Conservation (phyloP, 305 asterid species). For the Euphrasia arctica region DNA sequence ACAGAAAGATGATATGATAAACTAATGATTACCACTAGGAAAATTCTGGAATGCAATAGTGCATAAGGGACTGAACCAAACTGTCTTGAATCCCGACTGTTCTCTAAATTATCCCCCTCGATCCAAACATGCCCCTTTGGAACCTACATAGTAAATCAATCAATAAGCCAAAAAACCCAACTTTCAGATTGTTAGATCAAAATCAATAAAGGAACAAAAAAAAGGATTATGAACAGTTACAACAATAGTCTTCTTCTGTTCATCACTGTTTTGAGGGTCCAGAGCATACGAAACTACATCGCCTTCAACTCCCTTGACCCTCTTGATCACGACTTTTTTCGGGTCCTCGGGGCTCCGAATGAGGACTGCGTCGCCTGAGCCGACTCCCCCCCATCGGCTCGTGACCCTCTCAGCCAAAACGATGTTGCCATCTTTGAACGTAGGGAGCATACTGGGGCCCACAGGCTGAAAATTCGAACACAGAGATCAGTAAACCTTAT, state of each 20-base stretch:
- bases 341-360: constrained; percentile 47
- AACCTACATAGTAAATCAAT: constrained; percentile 35
- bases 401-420: constrained; percentile 55
- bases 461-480: too few relatives aligned
- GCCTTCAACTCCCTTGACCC: constrained; percentile 65
- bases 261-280: constrained; percentile 33
- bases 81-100: too few relatives aligned
- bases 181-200: too few relatives aligned
- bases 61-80: constrained; percentile 60
- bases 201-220: too few relatives aligned
- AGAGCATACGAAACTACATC: constrained; percentile 46
- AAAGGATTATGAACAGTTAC: constrained; percentile 33
- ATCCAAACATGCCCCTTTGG: constrained; percentile 90
- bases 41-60: constrained; percentile 52
- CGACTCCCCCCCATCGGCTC: constrained; percentile 47
- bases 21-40: constrained; percentile 45
- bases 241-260: constrained; percentile 37
- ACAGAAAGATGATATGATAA: neutral
- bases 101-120: constrained; percentile 38
- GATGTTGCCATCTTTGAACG: constrained; percentile 44
- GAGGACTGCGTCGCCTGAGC: constrained; percentile 61
- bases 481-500: too few relatives aligned
- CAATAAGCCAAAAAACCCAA: too few relatives aligned
- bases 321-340: constrained; percentile 42
- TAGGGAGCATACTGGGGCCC: constrained; percentile 54